phyloP scores from a whole-genome alignment of 2,329 filamentous ascomycete genomes.

The Magnaporthiopsis poae region DNA sequence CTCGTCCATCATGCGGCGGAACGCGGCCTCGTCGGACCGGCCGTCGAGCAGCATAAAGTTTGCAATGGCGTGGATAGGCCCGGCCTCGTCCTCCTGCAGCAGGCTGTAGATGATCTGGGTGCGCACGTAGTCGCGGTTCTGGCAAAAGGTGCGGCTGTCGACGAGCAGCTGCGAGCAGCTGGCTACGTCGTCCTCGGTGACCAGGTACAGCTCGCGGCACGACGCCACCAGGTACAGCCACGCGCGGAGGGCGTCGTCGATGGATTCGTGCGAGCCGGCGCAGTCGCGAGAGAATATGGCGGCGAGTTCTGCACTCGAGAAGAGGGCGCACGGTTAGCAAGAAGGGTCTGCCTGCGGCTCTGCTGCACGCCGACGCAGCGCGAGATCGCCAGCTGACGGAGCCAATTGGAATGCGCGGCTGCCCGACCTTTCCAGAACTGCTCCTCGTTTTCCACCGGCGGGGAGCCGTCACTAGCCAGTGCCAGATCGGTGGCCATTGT shows the following conservation, averaged over 20 bases:
- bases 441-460: conserved; percentile 66
- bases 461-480: conserved; percentile 32
- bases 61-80: conserved; percentile 70
- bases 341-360: too few species aligned
- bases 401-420: neutral
- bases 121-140: conserved; percentile 76
- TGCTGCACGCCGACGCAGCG: too few species aligned
- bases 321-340: neutral
- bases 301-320: conserved; percentile 32
- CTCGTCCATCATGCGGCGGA: conserved; percentile 79
- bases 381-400: too few species aligned
- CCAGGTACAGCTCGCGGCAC: conserved; percentile 66
- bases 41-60: conserved; percentile 84
- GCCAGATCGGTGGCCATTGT: conserved; percentile 48
- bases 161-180: conserved; percentile 72
- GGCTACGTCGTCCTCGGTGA: conserved; percentile 68
- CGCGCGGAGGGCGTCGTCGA: conserved; percentile 76
- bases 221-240: conserved; percentile 72
- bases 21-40: conserved; percentile 63
- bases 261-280: conserved; percentile 40
- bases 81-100: conserved; percentile 75
- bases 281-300: conserved; percentile 37
- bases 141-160: conserved; percentile 61
- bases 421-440: conserved; percentile 77
- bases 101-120: conserved; percentile 87